These are phyloP conservation scores for Tetrapyrgos nigripes DNA, from an alignment of 1,284 basidiomycete species.

Conservation along the genomic window DNA sequence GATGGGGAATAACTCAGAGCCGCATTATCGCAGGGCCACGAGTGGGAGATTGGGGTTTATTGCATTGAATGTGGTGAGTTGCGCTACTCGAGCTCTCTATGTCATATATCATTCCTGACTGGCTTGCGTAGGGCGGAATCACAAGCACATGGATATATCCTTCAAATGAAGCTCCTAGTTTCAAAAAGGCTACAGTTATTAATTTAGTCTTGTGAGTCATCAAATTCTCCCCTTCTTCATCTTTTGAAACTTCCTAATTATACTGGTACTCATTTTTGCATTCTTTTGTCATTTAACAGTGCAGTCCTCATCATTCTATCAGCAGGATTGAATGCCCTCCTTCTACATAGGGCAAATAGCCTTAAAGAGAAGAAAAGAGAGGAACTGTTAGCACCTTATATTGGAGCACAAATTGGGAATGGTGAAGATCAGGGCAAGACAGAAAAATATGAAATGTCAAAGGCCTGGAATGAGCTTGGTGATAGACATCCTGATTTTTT, in stretches of 20 bases:
- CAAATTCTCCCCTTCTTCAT: not conserved
- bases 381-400: conserved; percentile 36
- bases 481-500: conserved; percentile 44
- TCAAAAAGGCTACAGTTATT: conserved; percentile 40
- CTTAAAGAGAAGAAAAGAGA: conserved; percentile 26
- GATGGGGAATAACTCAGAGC: conserved; percentile 50
- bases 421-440: conserved; percentile 18
- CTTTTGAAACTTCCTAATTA: not conserved
- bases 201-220: conserved; percentile 39
- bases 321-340: conserved; percentile 30
- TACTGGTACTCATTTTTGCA: too few relatives aligned
- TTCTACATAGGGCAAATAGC: conserved; percentile 31
- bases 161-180: conserved; percentile 39
- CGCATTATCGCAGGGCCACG: conserved; percentile 47
- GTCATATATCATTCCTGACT: too few relatives aligned
- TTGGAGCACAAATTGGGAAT: conserved; percentile 26
- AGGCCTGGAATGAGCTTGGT: conserved; percentile 43
- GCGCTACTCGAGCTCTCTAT: too few relatives aligned
- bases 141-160: conserved; percentile 44
- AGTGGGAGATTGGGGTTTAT: conserved; percentile 46
- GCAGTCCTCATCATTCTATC: conserved; percentile 30
- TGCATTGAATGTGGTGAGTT: conserved; percentile 12
- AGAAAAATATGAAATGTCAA: conserved; percentile 26
- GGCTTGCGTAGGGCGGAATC: conserved; percentile 43
- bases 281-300: too few relatives aligned